Conservation (phyloP, 2,329 filamentous ascomycete species). For the Monilinia laxa region DNA sequence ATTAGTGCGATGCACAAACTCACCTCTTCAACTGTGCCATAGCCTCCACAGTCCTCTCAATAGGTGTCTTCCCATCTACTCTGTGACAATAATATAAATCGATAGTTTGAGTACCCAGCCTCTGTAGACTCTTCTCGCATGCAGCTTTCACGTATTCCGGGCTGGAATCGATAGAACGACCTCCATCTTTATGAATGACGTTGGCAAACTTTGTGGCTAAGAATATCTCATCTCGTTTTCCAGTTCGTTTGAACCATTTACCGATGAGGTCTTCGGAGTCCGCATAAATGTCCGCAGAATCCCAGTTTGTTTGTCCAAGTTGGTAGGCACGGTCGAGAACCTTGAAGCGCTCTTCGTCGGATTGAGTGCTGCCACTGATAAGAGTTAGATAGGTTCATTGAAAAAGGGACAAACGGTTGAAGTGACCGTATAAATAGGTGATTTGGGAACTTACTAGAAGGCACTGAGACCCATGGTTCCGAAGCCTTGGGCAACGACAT, state of each 20-base stretch:
- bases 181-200: constrained; percentile 21
- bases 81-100: constrained; percentile 40
- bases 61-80: constrained; percentile 42
- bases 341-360: constrained; percentile 43
- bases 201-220: constrained; percentile 53
- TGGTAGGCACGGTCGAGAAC: constrained; percentile 45
- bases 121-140: constrained; percentile 44
- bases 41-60: constrained; percentile 47
- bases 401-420: background rate
- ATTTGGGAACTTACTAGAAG: constrained; percentile 16
- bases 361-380: constrained; percentile 24
- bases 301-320: constrained; percentile 45
- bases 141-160: constrained; percentile 46
- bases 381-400: constrained; percentile 18
- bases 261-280: constrained; percentile 49
- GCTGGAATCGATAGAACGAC: constrained; percentile 39
- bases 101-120: constrained; percentile 46
- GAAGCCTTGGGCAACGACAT: constrained; percentile 34
- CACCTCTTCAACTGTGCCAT: constrained; percentile 44
- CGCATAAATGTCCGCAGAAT: constrained; percentile 44
- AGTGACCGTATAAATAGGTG: too few species aligned
- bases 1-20: constrained; percentile 18
- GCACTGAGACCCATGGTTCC: constrained; percentile 32
- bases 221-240: constrained; percentile 50
- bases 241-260: constrained; percentile 49